Evolutionary conservation across 2,329 filamentous ascomycete genomes (phyloP), one percentile per base, ranked within the genome.

Genomic region (Colletotrichum lupini): DNA sequence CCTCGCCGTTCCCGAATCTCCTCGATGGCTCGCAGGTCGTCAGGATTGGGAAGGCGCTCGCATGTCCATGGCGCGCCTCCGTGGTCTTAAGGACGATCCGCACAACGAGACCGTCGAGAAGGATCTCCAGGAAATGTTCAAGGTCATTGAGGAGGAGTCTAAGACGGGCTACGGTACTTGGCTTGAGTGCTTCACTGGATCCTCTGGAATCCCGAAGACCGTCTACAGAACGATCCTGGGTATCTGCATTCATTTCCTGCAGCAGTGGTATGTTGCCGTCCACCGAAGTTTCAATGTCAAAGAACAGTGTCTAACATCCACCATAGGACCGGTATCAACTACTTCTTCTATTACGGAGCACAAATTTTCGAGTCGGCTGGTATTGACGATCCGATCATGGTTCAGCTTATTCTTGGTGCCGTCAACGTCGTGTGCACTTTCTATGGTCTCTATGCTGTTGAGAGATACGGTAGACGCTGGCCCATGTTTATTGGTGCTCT

Each of bases 341-440:
- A 88, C 80, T 90, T 90, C 80, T 89, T 90, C 77, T 91, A 91
- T 81, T 94, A 93, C 78, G 89, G 89, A n/a, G 89, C 89, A 9
- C 90, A 88, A 11, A 89, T 95, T 77, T 95, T 95, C 81, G 73
- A 87, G 67, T 89, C 91, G 1, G 90, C 92, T 3, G 92, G 92
- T 72, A 86, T 94, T 59, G 81, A 87, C 1, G 92, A 94, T 80
- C 89, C 90, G 22, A 92, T 92, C 77, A 84, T 90, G 70, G 92
- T 90, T 0, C 91, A 92, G 78, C 90, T 94, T 79, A 93, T 94
- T 72, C 85, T 93, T 1, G 88, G 88, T 22, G 89, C 88, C 6
- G 91, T 94, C 75, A 94, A 94, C 77, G 91, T 94, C 12, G 86
- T 84, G 74, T 89, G 88, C 79, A 93, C 92, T 19, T 90, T 94